Base-by-base conservation (phyloP, 2,329 filamentous ascomycete genomes). In the Penicillium polonicum region DNA sequence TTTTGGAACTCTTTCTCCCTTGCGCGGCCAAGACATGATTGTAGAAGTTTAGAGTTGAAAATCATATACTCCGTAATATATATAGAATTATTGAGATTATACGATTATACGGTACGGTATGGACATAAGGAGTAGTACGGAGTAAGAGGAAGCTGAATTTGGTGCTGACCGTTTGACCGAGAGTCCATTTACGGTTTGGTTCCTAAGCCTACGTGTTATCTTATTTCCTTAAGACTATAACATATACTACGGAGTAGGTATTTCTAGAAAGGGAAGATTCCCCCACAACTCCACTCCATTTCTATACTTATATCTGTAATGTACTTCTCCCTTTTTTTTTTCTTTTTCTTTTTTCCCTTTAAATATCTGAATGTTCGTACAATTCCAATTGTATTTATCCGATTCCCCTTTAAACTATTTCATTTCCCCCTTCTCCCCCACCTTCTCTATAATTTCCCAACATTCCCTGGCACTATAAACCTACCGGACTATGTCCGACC, bases 401-500 rank as follows among this genome's bases (percentile, higher is more conserved):
- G 17, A 19, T 9, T 49, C 33, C 42, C 48, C 42, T 6, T 51
- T 44, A 51, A 46, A 42, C 51, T 51, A 52, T 57, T 41, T 54
- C 49, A 33, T 29, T 49, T 50, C 48, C 31, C 43, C 31, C 43
- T 23, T 25, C 48, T 27, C 43, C 48, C 36, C 54, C 17, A 44
- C 31, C 38, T 39, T 57, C n/a, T 29, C 25, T 48, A n/a, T 48
- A 45, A 17, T 29, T 19, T 19, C 42, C 41, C 23, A 44, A 44
- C 9, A 3, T 19, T 44, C 38, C 46, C 21, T 46, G 10, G 13
- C 44, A 54, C 35, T 65, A 68, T 63, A 63, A 43, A 61, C 35
- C n/a, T 31, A n/a, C 56, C 54, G 55, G 60, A 64, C 53, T 54
- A 76, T 76, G 72, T 67, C 73, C 61, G 63, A 73, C 55, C 61